phyloP scores from a whole-genome alignment of 345 rosid species.

The Durio zibethinus region DNA sequence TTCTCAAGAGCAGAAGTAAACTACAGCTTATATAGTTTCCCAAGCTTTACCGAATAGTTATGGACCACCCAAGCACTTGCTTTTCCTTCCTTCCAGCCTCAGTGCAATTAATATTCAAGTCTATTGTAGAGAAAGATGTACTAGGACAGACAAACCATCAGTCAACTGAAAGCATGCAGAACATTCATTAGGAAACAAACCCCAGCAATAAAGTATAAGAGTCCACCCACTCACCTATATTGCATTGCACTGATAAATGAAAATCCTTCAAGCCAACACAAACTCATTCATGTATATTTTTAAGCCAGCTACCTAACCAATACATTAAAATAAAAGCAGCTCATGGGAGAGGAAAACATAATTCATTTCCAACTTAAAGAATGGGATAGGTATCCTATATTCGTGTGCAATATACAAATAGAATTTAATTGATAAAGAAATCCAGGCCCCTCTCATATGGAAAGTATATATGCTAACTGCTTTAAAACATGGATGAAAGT shows the following conservation, averaged over 20 bases:
- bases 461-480: background rate
- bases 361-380: conserved; percentile 3
- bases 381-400: background rate
- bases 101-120: background rate
- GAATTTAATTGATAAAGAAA: background rate
- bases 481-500: conserved; percentile 8
- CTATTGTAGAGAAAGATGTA: background rate
- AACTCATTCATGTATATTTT: background rate
- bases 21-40: background rate
- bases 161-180: background rate
- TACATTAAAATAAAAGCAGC: background rate
- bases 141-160: background rate
- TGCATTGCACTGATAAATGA: background rate
- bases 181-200: background rate
- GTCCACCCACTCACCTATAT: background rate
- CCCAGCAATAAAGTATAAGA: background rate
- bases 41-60: background rate
- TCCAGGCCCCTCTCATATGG: background rate
- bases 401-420: background rate
- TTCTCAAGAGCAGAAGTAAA: background rate
- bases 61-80: background rate
- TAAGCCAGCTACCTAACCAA: background rate
- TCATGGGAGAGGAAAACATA: background rate
- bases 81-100: background rate
- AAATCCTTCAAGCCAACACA: background rate